These are phyloP conservation scores for Akebia trifoliata DNA, from an alignment of 164 flowering plant species.

Conservation along the genomic window DNA sequence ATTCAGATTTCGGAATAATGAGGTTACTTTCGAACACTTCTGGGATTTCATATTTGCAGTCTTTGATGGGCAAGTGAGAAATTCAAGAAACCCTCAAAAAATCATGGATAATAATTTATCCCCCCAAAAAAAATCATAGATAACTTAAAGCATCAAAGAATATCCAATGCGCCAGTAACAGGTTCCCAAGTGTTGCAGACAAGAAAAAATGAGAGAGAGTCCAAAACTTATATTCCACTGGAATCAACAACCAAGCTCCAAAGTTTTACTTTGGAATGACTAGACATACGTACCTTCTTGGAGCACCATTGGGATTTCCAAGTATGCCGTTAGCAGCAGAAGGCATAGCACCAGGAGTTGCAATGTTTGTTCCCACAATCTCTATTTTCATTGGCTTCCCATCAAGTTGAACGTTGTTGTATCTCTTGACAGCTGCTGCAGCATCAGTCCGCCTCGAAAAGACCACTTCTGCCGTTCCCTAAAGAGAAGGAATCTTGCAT, in stretches of 20 bases:
- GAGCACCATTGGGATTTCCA: conserved; percentile 46
- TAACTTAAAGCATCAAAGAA: too few species aligned
- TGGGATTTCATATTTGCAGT: too few species aligned
- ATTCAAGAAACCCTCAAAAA: too few species aligned
- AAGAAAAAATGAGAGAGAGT: background rate
- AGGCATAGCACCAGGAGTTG: conserved; percentile 40
- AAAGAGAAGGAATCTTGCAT: conserved; percentile 24
- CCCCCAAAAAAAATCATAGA: too few species aligned
- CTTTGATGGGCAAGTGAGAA: too few species aligned
- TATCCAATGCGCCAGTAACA: too few species aligned
- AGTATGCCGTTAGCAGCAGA: conserved; percentile 34
- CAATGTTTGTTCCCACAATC: conserved; percentile 80
- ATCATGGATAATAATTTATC: too few species aligned
- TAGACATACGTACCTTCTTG: conserved; percentile 38
- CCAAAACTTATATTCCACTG: background rate
- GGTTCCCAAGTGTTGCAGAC: too few species aligned
- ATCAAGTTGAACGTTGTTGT: conserved; percentile 97
- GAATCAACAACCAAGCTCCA: background rate
- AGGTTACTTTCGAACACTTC: too few species aligned
- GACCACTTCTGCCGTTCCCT: conserved; percentile 93
- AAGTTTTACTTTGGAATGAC: background rate
- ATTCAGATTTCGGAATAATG: too few species aligned
- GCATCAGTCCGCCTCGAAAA: conserved; percentile 72
- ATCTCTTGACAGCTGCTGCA: conserved; percentile 76
- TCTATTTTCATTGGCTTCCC: conserved; percentile 99